Conservation (phyloP, 1,284 basidiomycete species). For the Xanthoconium separans region DNA sequence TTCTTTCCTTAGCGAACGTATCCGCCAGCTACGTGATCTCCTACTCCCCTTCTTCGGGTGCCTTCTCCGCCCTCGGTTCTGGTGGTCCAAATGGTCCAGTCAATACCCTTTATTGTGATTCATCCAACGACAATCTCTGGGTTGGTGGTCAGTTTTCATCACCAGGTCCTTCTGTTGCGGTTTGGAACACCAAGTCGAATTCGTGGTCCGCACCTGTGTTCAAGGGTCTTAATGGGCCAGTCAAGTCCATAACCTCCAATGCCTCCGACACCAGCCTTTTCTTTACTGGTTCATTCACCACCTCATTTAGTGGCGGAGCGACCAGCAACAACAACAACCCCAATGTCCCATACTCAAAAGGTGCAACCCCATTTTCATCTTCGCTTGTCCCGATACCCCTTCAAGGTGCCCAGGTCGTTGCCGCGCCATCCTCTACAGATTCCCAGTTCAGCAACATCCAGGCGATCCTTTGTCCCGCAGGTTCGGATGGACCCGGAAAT, state of each 20-base stretch:
- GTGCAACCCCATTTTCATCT: constrained; percentile 84
- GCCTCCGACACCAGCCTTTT: constrained; percentile 73
- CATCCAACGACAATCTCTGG: constrained; percentile 72
- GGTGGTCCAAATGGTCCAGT: constrained; percentile 72
- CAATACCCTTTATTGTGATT: constrained; percentile 81
- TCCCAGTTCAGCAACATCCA: constrained; percentile 68
- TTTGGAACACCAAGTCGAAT: constrained; percentile 67
- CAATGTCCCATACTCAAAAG: constrained; percentile 71
- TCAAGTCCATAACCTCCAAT: constrained; percentile 78
- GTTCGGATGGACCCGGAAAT: constrained; percentile 75
- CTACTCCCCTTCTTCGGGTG: constrained; percentile 59
- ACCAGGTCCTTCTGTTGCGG: constrained; percentile 71
- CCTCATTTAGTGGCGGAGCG: constrained; percentile 63
- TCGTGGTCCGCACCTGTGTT: constrained; percentile 82
- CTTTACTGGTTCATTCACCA: constrained; percentile 86
- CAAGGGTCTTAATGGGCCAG: constrained; percentile 70
- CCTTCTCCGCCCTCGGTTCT: constrained; percentile 61
- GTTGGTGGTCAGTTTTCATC: constrained; percentile 81
- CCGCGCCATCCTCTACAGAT: constrained; percentile 67
- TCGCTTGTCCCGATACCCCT: constrained; percentile 89
- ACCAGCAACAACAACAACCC: constrained; percentile 68
- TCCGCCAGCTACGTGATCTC: constrained; percentile 69
- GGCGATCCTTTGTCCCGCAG: constrained; percentile 82
- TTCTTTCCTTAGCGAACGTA: constrained; percentile 62
- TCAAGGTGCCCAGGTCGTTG: constrained; percentile 62